Evolutionary conservation across 1,284 basidiomycete genomes (phyloP).

Genomic region (Naganishia albida): DNA sequence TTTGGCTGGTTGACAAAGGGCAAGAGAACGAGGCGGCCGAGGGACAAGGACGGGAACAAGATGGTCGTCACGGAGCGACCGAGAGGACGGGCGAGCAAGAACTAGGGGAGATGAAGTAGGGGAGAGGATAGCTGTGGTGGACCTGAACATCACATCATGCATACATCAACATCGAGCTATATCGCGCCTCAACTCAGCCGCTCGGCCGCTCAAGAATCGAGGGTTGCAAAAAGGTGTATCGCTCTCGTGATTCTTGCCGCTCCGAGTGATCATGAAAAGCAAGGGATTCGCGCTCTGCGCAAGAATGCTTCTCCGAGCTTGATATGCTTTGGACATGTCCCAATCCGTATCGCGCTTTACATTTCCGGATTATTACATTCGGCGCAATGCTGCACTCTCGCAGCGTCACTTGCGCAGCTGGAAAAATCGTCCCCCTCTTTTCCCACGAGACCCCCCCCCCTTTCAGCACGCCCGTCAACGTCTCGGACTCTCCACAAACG

Average conservation of each 20-base stretch:
- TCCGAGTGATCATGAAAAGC: too few species aligned
- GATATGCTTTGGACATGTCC: too few species aligned
- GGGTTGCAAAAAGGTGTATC: too few species aligned
- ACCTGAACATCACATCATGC: slow-evolving; percentile 4
- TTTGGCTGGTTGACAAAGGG: slow-evolving; percentile 93
- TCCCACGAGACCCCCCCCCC: neutral
- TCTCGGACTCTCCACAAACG: slow-evolving; percentile 65
- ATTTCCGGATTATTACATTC: too few species aligned
- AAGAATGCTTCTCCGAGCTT: too few species aligned
- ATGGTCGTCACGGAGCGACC: slow-evolving; percentile 86
- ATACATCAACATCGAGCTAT: neutral
- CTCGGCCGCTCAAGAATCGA: too few species aligned
- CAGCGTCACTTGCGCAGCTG: neutral
- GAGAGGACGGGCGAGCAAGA: slow-evolving; percentile 58
- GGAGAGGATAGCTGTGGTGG: neutral
- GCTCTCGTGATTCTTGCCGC: too few species aligned
- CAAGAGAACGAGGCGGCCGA: slow-evolving; percentile 86
- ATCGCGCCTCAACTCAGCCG: too few species aligned
- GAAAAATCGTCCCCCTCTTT: neutral
- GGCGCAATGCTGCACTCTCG: neutral
- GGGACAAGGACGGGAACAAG: slow-evolving; percentile 89
- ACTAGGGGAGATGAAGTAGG: slow-evolving; percentile 2
- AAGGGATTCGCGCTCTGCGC: too few species aligned
- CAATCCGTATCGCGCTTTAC: too few species aligned
- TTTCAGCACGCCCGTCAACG: slow-evolving; percentile 16